Percentiles rank a stretch among this genome's conserved stretches.
Conservation (phyloP, 108 stramenopile species). For the Skeletonema marinoi region DNA sequence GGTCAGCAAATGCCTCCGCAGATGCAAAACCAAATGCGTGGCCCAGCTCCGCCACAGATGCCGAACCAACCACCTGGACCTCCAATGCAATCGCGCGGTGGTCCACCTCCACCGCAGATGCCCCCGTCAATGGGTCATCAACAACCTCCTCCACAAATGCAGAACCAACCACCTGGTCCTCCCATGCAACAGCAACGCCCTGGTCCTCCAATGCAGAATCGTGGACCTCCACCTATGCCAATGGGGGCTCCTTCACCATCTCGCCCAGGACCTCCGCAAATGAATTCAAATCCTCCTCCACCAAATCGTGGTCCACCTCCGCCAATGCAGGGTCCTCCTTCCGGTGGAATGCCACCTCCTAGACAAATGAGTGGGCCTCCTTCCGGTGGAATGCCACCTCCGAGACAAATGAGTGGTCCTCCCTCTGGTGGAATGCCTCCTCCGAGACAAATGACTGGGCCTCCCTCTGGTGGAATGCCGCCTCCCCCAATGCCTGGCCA, state of each 20-base stretch:
- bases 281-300: neutral
- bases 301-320: neutral
- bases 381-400: slow-evolving; percentile 1
- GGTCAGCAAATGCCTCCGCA: slow-evolving; percentile 12
- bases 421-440: slow-evolving; percentile 4
- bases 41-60: slow-evolving; percentile 5
- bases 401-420: slow-evolving; percentile 12
- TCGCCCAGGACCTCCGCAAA: slow-evolving; percentile 19
- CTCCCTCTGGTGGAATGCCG: slow-evolving; percentile 10
- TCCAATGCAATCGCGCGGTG: slow-evolving; percentile 21
- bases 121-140: slow-evolving; percentile 21
- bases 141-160: slow-evolving; percentile 19
- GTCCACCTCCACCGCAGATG: slow-evolving; percentile 16
- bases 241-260: slow-evolving; percentile 14
- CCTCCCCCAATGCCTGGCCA: slow-evolving; percentile 37
- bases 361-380: slow-evolving; percentile 15
- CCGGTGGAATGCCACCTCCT: neutral
- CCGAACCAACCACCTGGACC: slow-evolving; percentile 40
- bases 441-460: slow-evolving; percentile 13
- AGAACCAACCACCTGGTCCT: slow-evolving; percentile 5
- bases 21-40: slow-evolving; percentile 8
- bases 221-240: slow-evolving; percentile 10
- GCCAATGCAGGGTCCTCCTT: slow-evolving; percentile 11
- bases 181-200: slow-evolving; percentile 30
- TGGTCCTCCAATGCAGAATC: neutral